Conservation (phyloP, 1,139 yeast genomes). For the Spathaspora jeffriesii region DNA sequence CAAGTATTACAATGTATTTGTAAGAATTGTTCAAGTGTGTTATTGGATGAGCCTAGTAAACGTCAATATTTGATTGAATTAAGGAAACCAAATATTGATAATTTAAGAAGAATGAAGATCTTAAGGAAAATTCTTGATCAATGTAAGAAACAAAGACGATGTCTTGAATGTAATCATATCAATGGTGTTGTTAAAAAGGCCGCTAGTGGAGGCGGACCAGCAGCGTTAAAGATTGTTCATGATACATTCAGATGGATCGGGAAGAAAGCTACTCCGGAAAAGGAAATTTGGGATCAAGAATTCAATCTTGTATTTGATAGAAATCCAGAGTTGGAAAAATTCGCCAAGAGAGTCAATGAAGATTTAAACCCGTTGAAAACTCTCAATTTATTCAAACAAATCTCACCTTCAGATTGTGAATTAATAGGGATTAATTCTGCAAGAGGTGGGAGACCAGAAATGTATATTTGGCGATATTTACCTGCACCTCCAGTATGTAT, state of each 20-base stretch:
- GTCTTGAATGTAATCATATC: constrained; percentile 81
- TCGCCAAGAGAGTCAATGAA: constrained; percentile 84
- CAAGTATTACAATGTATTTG: constrained; percentile 90
- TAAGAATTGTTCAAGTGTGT: constrained; percentile 80
- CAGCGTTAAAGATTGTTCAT: constrained; percentile 91
- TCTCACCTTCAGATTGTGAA: constrained; percentile 87
- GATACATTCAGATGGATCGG: constrained; percentile 97
- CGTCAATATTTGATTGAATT: constrained; percentile 72
- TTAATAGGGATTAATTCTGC: constrained; percentile 87
- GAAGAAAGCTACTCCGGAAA: constrained; percentile 85
- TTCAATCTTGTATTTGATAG: constrained; percentile 69
- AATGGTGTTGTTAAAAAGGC: constrained; percentile 99
- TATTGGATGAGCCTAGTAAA: constrained; percentile 73
- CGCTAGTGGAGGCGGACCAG: constrained; percentile 90
- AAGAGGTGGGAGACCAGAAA: constrained; percentile 92
- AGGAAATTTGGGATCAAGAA: constrained; percentile 82
- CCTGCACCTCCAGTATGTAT: constrained; percentile 99
- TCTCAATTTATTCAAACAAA: constrained; percentile 81
- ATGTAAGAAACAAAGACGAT: constrained; percentile 93
- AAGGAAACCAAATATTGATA: constrained; percentile 87
- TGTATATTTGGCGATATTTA: constrained; percentile 93
- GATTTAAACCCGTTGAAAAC: constrained; percentile 95
- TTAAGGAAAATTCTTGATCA: constrained; percentile 84
- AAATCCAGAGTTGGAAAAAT: constrained; percentile 88
- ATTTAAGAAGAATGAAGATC: constrained; percentile 87